A percentile compares a stretch with the other conserved stretches of the same genome.
These are phyloP conservation scores for Neofusicoccum umdonicola DNA, from an alignment of 2,329 filamentous ascomycete genomes.

Conservation along the genomic window DNA sequence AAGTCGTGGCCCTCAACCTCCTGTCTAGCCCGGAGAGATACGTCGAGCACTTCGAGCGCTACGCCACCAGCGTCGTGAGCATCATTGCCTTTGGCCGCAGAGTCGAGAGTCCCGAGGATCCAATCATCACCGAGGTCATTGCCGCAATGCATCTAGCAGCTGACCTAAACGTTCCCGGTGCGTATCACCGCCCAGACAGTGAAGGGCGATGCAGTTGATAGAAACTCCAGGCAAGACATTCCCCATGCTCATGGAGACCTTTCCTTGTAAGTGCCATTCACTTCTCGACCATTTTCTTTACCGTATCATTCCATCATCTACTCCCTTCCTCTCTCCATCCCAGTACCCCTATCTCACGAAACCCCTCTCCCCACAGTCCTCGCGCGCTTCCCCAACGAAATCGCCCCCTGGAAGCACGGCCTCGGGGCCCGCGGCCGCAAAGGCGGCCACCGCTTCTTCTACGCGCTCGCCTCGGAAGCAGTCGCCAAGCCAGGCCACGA, in stretches of 20 bases:
- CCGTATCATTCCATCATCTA: constrained; percentile 27
- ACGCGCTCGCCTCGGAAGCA: constrained; percentile 32
- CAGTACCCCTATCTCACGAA: neutral
- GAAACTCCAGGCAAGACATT: constrained; percentile 49
- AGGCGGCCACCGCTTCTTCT: constrained; percentile 36
- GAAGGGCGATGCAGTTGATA: constrained; percentile 51
- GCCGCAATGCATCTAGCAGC: constrained; percentile 58
- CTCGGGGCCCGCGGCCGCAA: constrained; percentile 27
- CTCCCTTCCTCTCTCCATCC: neutral
- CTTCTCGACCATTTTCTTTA: constrained; percentile 31
- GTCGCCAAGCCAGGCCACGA: constrained; percentile 27
- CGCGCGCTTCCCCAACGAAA: constrained; percentile 27
- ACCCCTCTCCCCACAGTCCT: constrained; percentile 22
- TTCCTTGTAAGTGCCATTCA: constrained; percentile 35
- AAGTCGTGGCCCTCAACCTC: constrained; percentile 53
- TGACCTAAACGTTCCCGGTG: constrained; percentile 45
- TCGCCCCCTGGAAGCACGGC: constrained; percentile 36
- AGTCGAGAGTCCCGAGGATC: constrained; percentile 51
- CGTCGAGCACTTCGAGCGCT: constrained; percentile 54
- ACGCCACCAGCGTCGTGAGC: constrained; percentile 54
- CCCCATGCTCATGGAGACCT: constrained; percentile 58
- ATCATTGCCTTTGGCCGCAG: constrained; percentile 58
- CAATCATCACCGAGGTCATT: constrained; percentile 60
- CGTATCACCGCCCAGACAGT: neutral
- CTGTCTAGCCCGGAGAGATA: constrained; percentile 46